Evolutionary conservation across 2,329 filamentous ascomycete genomes (phyloP), one percentile per base, ranked within the genome.

Genomic region (Rhinocladiella mackenziei): DNA sequence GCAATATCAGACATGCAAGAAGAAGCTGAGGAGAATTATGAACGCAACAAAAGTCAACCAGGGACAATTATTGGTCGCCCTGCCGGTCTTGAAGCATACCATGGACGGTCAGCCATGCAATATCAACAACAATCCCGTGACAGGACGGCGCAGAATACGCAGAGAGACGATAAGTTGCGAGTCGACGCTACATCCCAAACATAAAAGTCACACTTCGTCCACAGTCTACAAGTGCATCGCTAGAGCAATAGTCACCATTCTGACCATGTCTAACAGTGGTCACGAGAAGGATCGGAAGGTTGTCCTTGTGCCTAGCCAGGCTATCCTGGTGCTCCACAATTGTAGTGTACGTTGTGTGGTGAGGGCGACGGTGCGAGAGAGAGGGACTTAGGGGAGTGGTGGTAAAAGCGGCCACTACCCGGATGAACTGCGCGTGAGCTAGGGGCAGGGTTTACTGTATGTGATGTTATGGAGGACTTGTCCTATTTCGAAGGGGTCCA

Each of bases 21-120:
- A 33, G 44, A 47, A 43, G 26, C 33, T 11, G 26, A 42, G 19
- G 44, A 47, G 29, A 32, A 47, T 33, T 32, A 47, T 13, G 22
- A 13, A 20, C 44, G 44, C 19, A 43, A 17, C 36, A 37, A 42
- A 28, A 32, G 14, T 22, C 26, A 13, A 25, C 44, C 44, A 23
- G 33, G 33, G 3, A 37, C 33, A 20, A 19, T 47, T 18, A 39
- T 47, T 13, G 44, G 44, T 15, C 31, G 44, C 13, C 44, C 44
- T 9, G 44, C 44, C 30, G 43, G 43, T 30, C 29, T 25, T 5
- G 30, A 40, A n/a, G 36, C 43, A 20, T 45, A 45, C 14, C 18
- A n/a, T 10, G 43, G 43, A 15, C 30, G 18, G 30, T 45, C 43
- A 11, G 35, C 36, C 13, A 45, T 40, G 36, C 20, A 28, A 7